phyloP scores from a whole-genome alignment of 352 stramenopile species.

The Phytopythium vexans region DNA sequence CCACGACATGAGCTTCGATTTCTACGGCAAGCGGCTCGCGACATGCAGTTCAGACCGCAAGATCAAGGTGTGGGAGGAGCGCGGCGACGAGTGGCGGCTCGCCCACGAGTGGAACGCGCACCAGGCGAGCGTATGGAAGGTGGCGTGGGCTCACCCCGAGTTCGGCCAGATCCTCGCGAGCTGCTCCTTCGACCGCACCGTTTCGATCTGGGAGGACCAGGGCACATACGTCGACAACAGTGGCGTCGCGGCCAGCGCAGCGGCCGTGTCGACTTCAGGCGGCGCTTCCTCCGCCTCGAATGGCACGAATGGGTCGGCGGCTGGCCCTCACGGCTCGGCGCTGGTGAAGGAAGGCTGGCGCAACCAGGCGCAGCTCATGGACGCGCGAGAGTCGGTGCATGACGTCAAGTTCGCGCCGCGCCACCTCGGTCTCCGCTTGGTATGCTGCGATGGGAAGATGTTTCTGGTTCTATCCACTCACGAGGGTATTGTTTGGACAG shows the following conservation, averaged over 20 bases:
- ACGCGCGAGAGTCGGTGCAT: slow-evolving; percentile 92
- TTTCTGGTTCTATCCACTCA: not conserved
- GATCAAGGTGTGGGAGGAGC: slow-evolving; percentile 90
- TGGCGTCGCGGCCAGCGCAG: slow-evolving; percentile 1
- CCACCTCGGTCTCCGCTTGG: slow-evolving; percentile 90
- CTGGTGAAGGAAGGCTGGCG: slow-evolving; percentile 66
- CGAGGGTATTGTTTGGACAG: slow-evolving; percentile 20
- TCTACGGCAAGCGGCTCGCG: slow-evolving; percentile 89
- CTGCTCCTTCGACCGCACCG: slow-evolving; percentile 91
- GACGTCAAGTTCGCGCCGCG: slow-evolving; percentile 94
- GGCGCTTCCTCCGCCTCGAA: not conserved
- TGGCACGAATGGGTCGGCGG: not conserved
- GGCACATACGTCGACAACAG: slow-evolving; percentile 46
- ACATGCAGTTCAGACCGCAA: slow-evolving; percentile 91
- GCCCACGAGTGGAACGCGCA: slow-evolving; percentile 89
- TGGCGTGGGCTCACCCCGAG: slow-evolving; percentile 94
- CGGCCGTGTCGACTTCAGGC: not conserved
- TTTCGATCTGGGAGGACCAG: slow-evolving; percentile 95
- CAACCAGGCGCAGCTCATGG: slow-evolving; percentile 87
- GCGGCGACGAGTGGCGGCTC: slow-evolving; percentile 80
- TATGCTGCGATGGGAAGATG: slow-evolving; percentile 16
- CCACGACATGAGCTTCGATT: slow-evolving; percentile 92
- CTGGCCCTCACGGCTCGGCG: not conserved
- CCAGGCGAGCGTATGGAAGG: slow-evolving; percentile 90
- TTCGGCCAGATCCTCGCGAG: slow-evolving; percentile 95